Percentiles rank a stretch among this genome's conserved stretches.
phyloP scores from a whole-genome alignment of 305 asterid species.

The Ilex paraguariensis region DNA sequence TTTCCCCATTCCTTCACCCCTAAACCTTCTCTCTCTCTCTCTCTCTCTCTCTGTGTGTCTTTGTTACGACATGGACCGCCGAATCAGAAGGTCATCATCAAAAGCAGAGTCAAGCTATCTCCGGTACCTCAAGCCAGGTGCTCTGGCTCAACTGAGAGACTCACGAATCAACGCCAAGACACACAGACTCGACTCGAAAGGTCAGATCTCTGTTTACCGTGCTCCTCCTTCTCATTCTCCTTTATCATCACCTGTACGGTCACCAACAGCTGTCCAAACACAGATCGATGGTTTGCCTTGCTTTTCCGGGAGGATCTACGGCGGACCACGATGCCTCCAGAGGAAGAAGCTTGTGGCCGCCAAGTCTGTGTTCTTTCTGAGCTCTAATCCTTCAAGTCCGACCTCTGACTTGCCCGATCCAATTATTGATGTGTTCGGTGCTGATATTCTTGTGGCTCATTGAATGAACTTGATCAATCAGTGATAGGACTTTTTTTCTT shows the following conservation, averaged over 20 bases:
- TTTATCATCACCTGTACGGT: not conserved
- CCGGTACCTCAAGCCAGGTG: constrained; percentile 35
- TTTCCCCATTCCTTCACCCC: not conserved
- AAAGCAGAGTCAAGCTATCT: constrained; percentile 15
- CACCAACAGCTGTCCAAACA: constrained; percentile 11
- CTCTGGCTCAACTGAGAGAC: constrained; percentile 29
- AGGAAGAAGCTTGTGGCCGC: constrained; percentile 31
- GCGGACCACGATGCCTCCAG: constrained; percentile 24
- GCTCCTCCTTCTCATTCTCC: constrained; percentile 10
- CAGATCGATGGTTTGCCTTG: constrained; percentile 16
- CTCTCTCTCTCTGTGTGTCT: constrained; percentile 2
- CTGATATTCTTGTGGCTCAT: constrained; percentile 22
- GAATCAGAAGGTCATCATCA: constrained; percentile 9
- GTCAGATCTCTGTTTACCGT: constrained; percentile 11
- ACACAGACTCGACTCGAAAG: constrained; percentile 15
- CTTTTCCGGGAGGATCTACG: constrained; percentile 19
- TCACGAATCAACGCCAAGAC: constrained; percentile 4
- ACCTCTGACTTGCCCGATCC: constrained; percentile 8
- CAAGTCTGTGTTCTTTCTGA: constrained; percentile 7
- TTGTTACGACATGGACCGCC: constrained; percentile 20
- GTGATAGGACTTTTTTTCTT: not conserved
- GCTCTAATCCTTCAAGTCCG: constrained; percentile 6
- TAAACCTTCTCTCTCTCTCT: not conserved
- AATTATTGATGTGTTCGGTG: constrained; percentile 12
- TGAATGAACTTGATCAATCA: constrained; percentile 4